A percentile compares a stretch with the other conserved stretches of the same genome.
Conservation (phyloP, 2,329 filamentous ascomycete species). For the Penicillium sclerotiorum region DNA sequence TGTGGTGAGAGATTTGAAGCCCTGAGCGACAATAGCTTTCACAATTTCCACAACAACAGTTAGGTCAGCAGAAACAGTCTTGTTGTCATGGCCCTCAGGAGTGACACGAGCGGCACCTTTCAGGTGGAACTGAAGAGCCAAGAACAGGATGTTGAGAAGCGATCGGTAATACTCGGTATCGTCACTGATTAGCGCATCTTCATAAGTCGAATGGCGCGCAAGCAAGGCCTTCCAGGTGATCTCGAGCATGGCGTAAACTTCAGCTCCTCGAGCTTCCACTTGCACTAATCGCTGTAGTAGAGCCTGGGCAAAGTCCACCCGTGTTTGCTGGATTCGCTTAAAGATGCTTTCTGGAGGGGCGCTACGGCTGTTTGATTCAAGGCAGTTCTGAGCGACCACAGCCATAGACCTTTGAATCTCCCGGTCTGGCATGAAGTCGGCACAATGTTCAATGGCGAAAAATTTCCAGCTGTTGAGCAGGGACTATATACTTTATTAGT, state of each 20-base stretch:
- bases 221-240: slow-evolving; percentile 64
- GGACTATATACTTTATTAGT: slow-evolving; percentile 51
- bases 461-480: slow-evolving; percentile 90
- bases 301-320: slow-evolving; percentile 79
- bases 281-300: slow-evolving; percentile 77
- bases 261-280: slow-evolving; percentile 51
- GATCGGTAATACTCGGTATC: slow-evolving; percentile 76
- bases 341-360: slow-evolving; percentile 81
- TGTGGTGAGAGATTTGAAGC: slow-evolving; percentile 78
- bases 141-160: slow-evolving; percentile 80
- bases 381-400: slow-evolving; percentile 73
- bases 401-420: slow-evolving; percentile 70
- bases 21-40: slow-evolving; percentile 74
- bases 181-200: slow-evolving; percentile 58
- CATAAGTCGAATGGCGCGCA: slow-evolving; percentile 59
- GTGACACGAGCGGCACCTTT: slow-evolving; percentile 36
- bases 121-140: slow-evolving; percentile 65
- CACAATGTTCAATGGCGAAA: slow-evolving; percentile 79
- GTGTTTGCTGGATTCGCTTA: slow-evolving; percentile 70
- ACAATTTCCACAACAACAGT: slow-evolving; percentile 77
- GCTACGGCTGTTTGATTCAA: slow-evolving; percentile 73
- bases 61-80: slow-evolving; percentile 43
- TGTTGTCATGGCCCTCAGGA: slow-evolving; percentile 39
- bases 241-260: slow-evolving; percentile 58
- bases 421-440: slow-evolving; percentile 56